phyloP scores from a whole-genome alignment of 768 basidiomycete species.

The Daedaleopsis nitida region DNA sequence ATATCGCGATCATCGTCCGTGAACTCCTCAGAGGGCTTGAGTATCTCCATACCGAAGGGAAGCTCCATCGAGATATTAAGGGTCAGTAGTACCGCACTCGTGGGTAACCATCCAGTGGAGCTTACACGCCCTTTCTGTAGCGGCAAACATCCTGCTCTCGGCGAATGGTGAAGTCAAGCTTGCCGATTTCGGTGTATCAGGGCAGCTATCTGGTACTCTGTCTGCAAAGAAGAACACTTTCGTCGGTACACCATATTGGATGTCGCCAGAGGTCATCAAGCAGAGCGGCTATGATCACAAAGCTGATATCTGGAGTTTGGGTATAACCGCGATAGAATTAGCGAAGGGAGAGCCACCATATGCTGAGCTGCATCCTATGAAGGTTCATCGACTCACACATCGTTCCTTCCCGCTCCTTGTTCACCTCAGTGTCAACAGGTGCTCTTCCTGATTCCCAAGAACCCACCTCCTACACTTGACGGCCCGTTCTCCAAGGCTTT shows the following conservation, averaged over 20 bases:
- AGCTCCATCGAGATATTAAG: constrained; percentile 99
- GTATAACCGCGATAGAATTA: constrained; percentile 96
- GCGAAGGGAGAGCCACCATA: constrained; percentile 98
- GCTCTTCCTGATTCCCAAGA: constrained; percentile 97
- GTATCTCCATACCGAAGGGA: constrained; percentile 94
- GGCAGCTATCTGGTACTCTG: constrained; percentile 90
- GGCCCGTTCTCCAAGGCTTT: constrained; percentile 91
- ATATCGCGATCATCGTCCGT: constrained; percentile 94
- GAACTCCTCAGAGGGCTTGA: constrained; percentile 92
- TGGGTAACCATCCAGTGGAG: neutral
- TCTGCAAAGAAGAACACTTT: constrained; percentile 98
- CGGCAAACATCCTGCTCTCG: constrained; percentile 92
- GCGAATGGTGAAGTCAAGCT: constrained; percentile 95
- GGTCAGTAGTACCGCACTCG: constrained; percentile 46
- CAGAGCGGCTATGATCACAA: constrained; percentile 99
- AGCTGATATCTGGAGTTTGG: constrained; percentile 98
- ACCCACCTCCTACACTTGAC: constrained; percentile 89
- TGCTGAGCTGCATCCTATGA: constrained; percentile 98
- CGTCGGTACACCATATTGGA: constrained; percentile 99
- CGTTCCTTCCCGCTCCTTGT: neutral
- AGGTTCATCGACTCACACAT: constrained; percentile 51
- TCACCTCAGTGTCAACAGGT: constrained; percentile 55
- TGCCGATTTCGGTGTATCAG: constrained; percentile 98
- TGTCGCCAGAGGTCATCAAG: constrained; percentile 99
- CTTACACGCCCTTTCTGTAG: constrained; percentile 41